Evolutionary conservation across 805 yeast species (phyloP).

Genomic region (Wickerhamomyces rabaulensis): DNA sequence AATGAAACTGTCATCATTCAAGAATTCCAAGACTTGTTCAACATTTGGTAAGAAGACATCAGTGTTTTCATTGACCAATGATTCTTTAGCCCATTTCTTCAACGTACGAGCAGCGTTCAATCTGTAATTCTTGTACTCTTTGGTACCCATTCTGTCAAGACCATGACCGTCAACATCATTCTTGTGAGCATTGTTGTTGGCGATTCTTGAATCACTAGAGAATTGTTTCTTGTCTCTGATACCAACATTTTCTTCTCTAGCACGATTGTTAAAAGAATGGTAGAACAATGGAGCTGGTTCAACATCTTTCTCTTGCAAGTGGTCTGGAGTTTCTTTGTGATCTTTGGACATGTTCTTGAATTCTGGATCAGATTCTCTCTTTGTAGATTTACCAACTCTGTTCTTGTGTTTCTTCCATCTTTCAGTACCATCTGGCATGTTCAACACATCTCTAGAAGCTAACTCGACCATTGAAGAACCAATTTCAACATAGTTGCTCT

Average conservation of each 20-base stretch:
- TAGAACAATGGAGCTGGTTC: constrained; percentile 20
- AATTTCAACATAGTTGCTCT: constrained; percentile 26
- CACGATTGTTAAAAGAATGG: constrained; percentile 78
- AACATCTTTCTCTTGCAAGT: constrained; percentile 15
- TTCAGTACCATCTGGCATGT: constrained; percentile 40
- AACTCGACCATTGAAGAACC: constrained; percentile 71
- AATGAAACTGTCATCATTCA: constrained; percentile 37
- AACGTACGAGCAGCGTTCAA: constrained; percentile 51
- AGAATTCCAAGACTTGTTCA: constrained; percentile 51
- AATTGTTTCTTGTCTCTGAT: constrained; percentile 76
- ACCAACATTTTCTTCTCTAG: constrained; percentile 84
- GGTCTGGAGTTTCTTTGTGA: constrained; percentile 19
- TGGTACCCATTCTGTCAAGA: constrained; percentile 50
- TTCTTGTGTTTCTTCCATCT: constrained; percentile 33
- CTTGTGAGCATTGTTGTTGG: constrained; percentile 56
- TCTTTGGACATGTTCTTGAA: constrained; percentile 20
- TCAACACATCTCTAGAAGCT: constrained; percentile 64
- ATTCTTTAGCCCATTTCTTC: constrained; percentile 47
- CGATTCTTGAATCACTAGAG: constrained; percentile 78
- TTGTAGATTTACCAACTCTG: neutral
- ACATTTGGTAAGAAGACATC: constrained; percentile 49
- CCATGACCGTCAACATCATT: constrained; percentile 78
- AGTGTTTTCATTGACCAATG: constrained; percentile 29
- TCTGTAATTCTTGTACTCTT: constrained; percentile 43
- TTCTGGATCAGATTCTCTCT: constrained; percentile 14